Percentiles rank a stretch among this genome's conserved stretches.
Conservation (phyloP, 352 stramenopile species). For the Phytophthora fragariae region DNA sequence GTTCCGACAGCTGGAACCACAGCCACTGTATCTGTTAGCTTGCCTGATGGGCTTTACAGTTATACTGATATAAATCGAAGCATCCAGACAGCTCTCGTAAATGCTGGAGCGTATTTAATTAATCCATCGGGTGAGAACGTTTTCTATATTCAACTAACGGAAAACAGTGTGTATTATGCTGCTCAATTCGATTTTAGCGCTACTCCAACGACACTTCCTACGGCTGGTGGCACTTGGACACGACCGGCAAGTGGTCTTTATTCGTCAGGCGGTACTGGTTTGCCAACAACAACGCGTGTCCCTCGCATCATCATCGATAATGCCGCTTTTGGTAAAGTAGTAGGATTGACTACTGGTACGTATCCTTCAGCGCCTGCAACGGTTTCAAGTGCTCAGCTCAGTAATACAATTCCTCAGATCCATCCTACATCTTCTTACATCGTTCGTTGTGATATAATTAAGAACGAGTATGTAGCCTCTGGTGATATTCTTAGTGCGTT, state of each 20-base stretch:
- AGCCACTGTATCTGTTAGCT: constrained; percentile 5
- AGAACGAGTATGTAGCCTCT: neutral
- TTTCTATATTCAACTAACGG: constrained; percentile 14
- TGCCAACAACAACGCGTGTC: constrained; percentile 17
- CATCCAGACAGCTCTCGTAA: too few species aligned
- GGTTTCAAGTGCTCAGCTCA: constrained; percentile 5
- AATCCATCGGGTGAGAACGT: neutral
- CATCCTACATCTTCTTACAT: constrained; percentile 21
- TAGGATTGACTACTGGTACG: constrained; percentile 17
- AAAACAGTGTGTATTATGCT: constrained; percentile 22
- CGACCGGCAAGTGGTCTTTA: constrained; percentile 15
- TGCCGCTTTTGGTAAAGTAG: constrained; percentile 12
- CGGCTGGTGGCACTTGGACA: neutral
- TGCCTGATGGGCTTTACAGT: constrained; percentile 18
- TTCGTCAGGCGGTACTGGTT: constrained; percentile 10
- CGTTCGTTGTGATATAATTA: constrained; percentile 28
- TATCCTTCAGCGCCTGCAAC: constrained; percentile 20
- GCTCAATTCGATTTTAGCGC: constrained; percentile 10
- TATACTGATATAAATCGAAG: neutral
- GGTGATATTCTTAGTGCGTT: too few species aligned
- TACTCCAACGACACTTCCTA: constrained; percentile 8
- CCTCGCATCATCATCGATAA: constrained; percentile 33
- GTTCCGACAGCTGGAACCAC: neutral
- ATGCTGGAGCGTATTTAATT: too few species aligned
- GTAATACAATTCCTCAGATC: constrained; percentile 24